These are phyloP conservation scores for Corynascus novoguineensis DNA, from an alignment of 495 filamentous ascomycete genomes.

Conservation along the genomic window DNA sequence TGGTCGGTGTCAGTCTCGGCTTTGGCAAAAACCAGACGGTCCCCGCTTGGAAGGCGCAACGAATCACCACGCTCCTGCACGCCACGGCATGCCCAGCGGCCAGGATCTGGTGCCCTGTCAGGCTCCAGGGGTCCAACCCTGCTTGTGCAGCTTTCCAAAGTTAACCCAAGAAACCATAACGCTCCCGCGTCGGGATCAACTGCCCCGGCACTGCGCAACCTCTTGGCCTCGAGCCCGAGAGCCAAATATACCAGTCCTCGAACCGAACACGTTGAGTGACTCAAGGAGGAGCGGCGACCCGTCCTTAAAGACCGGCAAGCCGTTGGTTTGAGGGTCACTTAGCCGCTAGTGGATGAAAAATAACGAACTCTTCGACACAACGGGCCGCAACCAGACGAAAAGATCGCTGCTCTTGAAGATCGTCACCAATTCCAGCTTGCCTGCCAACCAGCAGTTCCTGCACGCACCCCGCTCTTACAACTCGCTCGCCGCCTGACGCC, in stretches of 20 bases:
- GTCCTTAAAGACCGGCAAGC: background rate
- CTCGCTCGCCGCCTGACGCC: background rate
- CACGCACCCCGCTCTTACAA: background rate
- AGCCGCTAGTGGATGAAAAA: no score
- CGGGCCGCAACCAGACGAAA: no score
- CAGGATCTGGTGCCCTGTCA: background rate
- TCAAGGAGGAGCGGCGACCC: background rate
- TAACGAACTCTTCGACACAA: background rate
- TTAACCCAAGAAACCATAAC: conserved; percentile 4
- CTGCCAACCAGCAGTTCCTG: background rate
- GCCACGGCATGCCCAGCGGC: background rate
- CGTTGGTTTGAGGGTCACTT: background rate
- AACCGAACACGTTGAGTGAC: background rate
- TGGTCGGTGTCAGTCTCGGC: background rate
- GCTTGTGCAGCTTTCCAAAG: background rate
- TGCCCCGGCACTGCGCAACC: background rate
- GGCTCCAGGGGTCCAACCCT: conserved; percentile 6
- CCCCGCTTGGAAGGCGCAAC: no score
- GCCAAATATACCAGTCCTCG: background rate
- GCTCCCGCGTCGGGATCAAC: conserved; percentile 10
- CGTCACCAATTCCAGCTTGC: background rate
- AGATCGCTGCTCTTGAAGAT: background rate
- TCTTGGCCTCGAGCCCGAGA: no score
- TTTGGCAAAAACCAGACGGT: background rate
- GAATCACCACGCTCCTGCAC: background rate